Percentiles rank a stretch among this genome's conserved stretches.
These are phyloP conservation scores for Boletus huronensis DNA, from an alignment of 768 basidiomycete genomes.

Conservation along the genomic window DNA sequence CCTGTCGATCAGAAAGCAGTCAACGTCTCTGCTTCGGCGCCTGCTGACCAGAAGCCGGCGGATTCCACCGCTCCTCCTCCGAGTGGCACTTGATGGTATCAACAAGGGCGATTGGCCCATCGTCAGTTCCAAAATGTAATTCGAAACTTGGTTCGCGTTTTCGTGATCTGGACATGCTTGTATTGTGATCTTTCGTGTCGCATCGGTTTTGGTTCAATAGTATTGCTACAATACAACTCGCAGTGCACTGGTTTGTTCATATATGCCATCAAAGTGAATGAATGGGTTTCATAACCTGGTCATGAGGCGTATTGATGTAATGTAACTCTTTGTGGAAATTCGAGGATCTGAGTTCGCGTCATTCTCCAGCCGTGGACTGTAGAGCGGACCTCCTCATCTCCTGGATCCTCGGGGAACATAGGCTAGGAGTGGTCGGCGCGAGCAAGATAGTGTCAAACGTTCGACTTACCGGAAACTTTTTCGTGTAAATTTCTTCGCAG, in stretches of 20 bases:
- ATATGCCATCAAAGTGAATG: background rate
- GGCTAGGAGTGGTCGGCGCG: conserved; percentile 42
- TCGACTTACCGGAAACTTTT: conserved; percentile 55
- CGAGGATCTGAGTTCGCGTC: conserved; percentile 15
- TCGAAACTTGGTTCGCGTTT: background rate
- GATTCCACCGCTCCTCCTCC: background rate
- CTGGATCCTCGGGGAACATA: conserved; percentile 89
- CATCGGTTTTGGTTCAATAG: background rate
- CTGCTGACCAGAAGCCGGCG: conserved; percentile 3
- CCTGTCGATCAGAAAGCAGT: conserved; percentile 7
- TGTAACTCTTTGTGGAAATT: background rate
- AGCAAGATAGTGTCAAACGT: background rate
- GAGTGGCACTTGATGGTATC: background rate
- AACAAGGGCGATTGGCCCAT: background rate
- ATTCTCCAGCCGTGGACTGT: conserved; percentile 86
- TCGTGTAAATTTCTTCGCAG: conserved; percentile 65
- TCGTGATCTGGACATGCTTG: background rate
- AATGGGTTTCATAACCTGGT: too few relatives aligned
- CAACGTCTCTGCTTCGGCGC: background rate
- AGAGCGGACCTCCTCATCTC: conserved; percentile 69
- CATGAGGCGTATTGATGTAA: background rate
- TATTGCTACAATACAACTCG: background rate
- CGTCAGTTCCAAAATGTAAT: background rate
- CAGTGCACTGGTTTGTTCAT: too few relatives aligned
- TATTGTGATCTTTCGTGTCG: background rate